phyloP scores from a whole-genome alignment of 2,329 filamentous ascomycete species.

The Beauveria sp. region DNA sequence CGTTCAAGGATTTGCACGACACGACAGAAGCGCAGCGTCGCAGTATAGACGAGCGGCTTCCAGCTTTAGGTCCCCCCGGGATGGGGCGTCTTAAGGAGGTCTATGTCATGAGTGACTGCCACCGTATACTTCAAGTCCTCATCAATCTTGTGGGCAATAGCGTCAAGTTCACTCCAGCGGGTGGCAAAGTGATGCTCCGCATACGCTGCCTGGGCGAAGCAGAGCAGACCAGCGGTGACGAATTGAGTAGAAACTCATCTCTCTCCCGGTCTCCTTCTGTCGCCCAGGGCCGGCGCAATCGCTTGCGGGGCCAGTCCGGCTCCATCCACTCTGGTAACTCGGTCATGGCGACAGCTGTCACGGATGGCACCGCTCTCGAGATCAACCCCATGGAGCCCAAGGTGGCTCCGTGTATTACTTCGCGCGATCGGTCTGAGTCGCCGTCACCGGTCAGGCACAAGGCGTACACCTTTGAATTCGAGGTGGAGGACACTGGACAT shows the following conservation, averaged over 20 bases:
- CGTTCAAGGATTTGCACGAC: neutral
- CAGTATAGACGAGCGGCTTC: neutral
- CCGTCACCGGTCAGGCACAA: constrained; percentile 36
- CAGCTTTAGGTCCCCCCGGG: constrained; percentile 2
- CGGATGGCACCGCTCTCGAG: constrained; percentile 7
- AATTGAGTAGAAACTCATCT: constrained; percentile 2
- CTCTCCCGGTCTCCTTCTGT: neutral
- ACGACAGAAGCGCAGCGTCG: neutral
- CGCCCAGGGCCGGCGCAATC: neutral
- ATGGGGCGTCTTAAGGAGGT: constrained; percentile 71
- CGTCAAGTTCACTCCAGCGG: constrained; percentile 78
- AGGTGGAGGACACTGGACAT: constrained; percentile 81
- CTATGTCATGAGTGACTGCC: constrained; percentile 83
- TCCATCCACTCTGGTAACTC: constrained; percentile 5
- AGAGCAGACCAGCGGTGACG: neutral
- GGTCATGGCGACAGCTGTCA: neutral
- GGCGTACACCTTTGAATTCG: constrained; percentile 74
- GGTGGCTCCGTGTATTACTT: neutral
- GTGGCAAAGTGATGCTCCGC: constrained; percentile 66
- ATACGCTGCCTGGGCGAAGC: constrained; percentile 66
- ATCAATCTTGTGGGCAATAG: constrained; percentile 91
- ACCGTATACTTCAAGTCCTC: constrained; percentile 81
- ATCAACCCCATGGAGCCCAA: constrained; percentile 11
- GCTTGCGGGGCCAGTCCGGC: constrained; percentile 2
- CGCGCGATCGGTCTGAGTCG: neutral